phyloP scores from a whole-genome alignment of 2,329 filamentous ascomycete species.

The Sclerotinia spermophila region DNA sequence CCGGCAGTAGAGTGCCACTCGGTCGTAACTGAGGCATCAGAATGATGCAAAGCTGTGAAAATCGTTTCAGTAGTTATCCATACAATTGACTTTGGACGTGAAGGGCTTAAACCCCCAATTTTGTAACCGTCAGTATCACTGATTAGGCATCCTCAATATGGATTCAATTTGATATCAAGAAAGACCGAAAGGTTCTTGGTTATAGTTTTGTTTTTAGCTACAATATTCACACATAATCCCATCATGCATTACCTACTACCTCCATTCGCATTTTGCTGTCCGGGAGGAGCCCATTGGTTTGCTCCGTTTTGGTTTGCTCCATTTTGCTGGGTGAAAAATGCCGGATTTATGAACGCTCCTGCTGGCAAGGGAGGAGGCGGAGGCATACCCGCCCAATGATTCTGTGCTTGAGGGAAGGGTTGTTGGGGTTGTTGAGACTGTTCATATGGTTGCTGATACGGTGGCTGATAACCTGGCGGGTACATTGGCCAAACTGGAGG shows the following conservation, averaged over 20 bases:
- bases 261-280: slow-evolving; percentile 22
- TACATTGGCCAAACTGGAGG: slow-evolving; percentile 32
- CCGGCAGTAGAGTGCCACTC: not conserved
- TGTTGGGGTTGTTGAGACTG: slow-evolving; percentile 22
- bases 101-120: not conserved
- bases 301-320: slow-evolving; percentile 20
- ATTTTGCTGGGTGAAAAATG: slow-evolving; percentile 28
- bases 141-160: not conserved
- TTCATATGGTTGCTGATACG: slow-evolving; percentile 22
- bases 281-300: slow-evolving; percentile 28
- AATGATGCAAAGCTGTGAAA: not conserved
- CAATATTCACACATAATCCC: slow-evolving; percentile 2
- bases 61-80: not conserved
- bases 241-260: slow-evolving; percentile 9
- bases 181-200: not conserved
- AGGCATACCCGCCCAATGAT: slow-evolving; percentile 22
- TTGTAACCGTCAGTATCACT: not conserved
- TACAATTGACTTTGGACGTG: not conserved
- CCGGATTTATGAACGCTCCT: slow-evolving; percentile 36
- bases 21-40: not conserved
- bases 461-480: slow-evolving; percentile 24
- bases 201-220: not conserved
- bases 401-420: slow-evolving; percentile 22
- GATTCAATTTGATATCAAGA: not conserved
- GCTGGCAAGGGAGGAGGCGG: slow-evolving; percentile 20